Base-by-base conservation (phyloP, 2,329 filamentous ascomycete genomes). In the Verticillium alfalfae region DNA sequence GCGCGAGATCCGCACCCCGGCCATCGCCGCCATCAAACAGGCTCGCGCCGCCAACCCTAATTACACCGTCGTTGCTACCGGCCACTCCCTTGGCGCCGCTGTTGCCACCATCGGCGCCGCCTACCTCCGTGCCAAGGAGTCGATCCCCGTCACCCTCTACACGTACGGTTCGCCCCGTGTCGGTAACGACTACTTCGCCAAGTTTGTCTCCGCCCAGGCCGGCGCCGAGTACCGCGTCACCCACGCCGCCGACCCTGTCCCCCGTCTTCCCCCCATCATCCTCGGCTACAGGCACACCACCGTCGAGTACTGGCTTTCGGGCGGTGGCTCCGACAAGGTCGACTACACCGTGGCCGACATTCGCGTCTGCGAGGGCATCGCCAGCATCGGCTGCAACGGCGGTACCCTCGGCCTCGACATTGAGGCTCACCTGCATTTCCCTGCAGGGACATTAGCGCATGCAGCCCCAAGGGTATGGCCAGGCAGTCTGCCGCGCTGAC, bases 61-160 rank as follows among this genome's bases (percentile, higher is more conserved):
- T 57, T 88, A 82, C 76, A 71, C 71, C 56, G 69, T 90, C 69
- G 70, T 88, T 18, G 72, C 81, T n/a, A 86, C 87, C 0, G 89
- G 89, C 39, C 88, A 91, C 76, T 89, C 86, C 10, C 83, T 92
- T 4, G 89, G 89, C 57, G 89, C 79, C 34, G 87, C 87, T 7
- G 76, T 91, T 2, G 86, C 83, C 45, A 85, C 82, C 7, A 71
- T 92, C 5, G 88, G 80, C 0, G 84, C 80, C 0, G 84, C 81
- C 0, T 79, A 84, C 66, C 74, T 90, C 22, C 81, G 87, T 56
- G 71, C 71, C 6, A 68, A 70, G 10, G 69, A 70, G 12, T 84
- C 82, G 52, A 73, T 75, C 62, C 65, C 73, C 1, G 72, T 78
- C 58, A 85, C 88, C 66, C 68, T 90, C 54, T 90, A 87, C 78